phyloP scores from a whole-genome alignment of 2,329 filamentous ascomycete species.

The Colletotrichum agaves region DNA sequence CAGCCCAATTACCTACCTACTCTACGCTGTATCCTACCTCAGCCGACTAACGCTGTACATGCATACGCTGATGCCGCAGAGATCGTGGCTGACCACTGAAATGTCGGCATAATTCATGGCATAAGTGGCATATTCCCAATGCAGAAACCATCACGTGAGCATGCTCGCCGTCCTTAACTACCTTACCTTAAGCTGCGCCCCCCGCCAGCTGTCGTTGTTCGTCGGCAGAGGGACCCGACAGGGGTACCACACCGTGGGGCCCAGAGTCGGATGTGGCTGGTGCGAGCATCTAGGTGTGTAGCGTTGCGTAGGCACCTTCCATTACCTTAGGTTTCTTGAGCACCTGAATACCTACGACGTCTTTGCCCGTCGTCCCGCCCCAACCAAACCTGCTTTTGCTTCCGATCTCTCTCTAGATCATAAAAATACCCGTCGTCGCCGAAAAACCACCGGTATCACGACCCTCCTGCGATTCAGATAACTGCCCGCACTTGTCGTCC shows the following conservation, averaged over 20 bases:
- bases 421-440: slow-evolving; percentile 21
- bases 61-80: neutral
- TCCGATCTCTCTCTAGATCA: neutral
- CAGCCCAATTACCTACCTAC: too few species aligned
- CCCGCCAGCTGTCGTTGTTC: slow-evolving; percentile 26
- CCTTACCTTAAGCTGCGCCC: neutral
- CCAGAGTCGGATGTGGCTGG: slow-evolving; percentile 31
- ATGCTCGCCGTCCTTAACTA: neutral
- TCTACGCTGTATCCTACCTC: too few species aligned
- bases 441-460: slow-evolving; percentile 4
- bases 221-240: slow-evolving; percentile 27
- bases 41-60: neutral
- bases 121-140: neutral
- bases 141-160: slow-evolving; percentile 18
- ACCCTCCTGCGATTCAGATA: slow-evolving; percentile 6
- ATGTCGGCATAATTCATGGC: neutral
- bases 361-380: slow-evolving; percentile 26
- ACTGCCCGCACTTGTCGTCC: slow-evolving; percentile 3
- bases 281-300: slow-evolving; percentile 21
- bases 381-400: slow-evolving; percentile 2
- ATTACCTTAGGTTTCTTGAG: slow-evolving; percentile 27
- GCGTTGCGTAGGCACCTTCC: neutral
- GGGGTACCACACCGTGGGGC: slow-evolving; percentile 30
- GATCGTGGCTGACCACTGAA: slow-evolving; percentile 12
- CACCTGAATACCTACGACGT: slow-evolving; percentile 31